Evolutionary conservation across 495 filamentous ascomycete species (phyloP).

Genomic region (Chaetomium cochliodes): DNA sequence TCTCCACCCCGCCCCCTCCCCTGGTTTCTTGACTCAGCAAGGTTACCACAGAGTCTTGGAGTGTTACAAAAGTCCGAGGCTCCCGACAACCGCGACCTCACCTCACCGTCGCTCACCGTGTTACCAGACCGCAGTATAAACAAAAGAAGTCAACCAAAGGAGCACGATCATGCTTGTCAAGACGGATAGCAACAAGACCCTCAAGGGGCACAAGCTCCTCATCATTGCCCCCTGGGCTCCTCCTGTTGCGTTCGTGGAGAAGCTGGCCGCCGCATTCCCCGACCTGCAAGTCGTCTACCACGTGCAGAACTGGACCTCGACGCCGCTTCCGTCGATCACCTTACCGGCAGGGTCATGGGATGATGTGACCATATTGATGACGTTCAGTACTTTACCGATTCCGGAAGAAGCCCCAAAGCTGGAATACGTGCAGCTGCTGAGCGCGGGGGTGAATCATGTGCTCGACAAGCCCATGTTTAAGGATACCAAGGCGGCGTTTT

Average conservation of each 20-base stretch:
- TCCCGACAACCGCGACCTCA: too few relatives aligned
- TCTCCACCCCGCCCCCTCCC: too few relatives aligned
- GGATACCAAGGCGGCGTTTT: conserved; percentile 61
- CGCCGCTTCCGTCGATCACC: neutral
- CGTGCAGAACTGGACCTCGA: conserved; percentile 19
- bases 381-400: conserved; percentile 52
- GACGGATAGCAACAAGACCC: conserved; percentile 36
- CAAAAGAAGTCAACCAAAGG: too few relatives aligned
- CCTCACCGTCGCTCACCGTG: too few relatives aligned
- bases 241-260: conserved; percentile 42
- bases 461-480: conserved; percentile 61
- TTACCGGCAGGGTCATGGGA: conserved; percentile 50
- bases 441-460: conserved; percentile 72
- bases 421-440: conserved; percentile 70
- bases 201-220: conserved; percentile 47
- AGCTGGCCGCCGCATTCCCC: conserved; percentile 51
- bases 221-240: conserved; percentile 48
- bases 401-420: conserved; percentile 54
- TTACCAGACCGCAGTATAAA: too few relatives aligned
- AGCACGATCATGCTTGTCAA: neutral
- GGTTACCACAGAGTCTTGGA: too few relatives aligned
- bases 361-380: conserved; percentile 63
- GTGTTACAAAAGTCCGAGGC: too few relatives aligned
- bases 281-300: conserved; percentile 46
- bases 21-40: too few relatives aligned